These are phyloP conservation scores for Tulasnella sp. DNA, from an alignment of 768 basidiomycete species.

Conservation along the genomic window DNA sequence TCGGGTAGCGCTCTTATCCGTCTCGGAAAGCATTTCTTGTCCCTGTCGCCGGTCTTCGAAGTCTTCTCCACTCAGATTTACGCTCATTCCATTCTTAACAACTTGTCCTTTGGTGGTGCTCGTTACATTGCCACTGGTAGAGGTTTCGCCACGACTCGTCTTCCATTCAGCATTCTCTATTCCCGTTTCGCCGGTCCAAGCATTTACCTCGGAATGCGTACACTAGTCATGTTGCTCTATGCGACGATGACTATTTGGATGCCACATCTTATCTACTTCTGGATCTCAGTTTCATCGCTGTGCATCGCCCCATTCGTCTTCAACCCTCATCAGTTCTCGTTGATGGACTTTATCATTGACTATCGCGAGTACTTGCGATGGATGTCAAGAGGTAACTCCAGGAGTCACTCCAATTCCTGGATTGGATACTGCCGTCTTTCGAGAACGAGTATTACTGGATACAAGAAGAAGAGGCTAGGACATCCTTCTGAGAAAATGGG, in stretches of 20 bases:
- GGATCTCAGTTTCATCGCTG: conserved; percentile 84
- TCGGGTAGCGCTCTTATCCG: conserved; percentile 85
- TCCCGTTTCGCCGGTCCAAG: conserved; percentile 98
- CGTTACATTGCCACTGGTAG: conserved; percentile 98
- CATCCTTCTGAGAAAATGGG: conserved; percentile 96
- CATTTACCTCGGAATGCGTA: conserved; percentile 94
- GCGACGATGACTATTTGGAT: conserved; percentile 88
- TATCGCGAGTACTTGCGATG: conserved; percentile 94
- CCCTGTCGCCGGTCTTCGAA: conserved; percentile 90
- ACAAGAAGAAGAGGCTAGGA: conserved; percentile 95
- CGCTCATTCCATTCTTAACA: conserved; percentile 92
- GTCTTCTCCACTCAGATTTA: conserved; percentile 98
- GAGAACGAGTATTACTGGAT: conserved; percentile 98
- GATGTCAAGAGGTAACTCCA: conserved; percentile 98
- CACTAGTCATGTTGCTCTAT: conserved; percentile 82
- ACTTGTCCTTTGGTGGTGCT: conserved; percentile 94
- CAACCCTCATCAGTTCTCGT: conserved; percentile 99
- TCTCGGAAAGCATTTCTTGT: conserved; percentile 85
- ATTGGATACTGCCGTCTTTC: conserved; percentile 97
- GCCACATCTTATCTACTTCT: conserved; percentile 91
- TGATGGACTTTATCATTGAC: conserved; percentile 94
- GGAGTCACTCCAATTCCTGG: conserved; percentile 97
- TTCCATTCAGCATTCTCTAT: conserved; percentile 89
- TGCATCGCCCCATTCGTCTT: conserved; percentile 96
- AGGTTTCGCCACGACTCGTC: conserved; percentile 93